Evolutionary conservation across 2,329 filamentous ascomycete species (phyloP), one percentile per base, ranked within the genome.

Genomic region (Aspergillus sp.): DNA sequence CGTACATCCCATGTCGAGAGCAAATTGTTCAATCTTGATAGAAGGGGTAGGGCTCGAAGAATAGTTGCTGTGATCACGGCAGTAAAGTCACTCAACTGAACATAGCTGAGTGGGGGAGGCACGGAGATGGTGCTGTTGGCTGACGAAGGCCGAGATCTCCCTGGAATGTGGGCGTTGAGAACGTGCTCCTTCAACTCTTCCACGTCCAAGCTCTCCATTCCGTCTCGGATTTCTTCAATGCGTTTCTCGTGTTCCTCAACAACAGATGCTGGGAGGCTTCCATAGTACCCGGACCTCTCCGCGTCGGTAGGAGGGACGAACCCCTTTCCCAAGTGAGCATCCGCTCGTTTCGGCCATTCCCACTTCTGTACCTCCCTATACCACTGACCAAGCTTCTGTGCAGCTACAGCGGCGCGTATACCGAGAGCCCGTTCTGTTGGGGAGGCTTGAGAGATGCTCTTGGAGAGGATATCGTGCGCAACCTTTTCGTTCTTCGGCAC

Each of bases 61-160:
- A 97, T 91, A 38, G 94, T 96, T 30, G 93, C 91, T 1, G 95
- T 97, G 60, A 98, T 86, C 51, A 98, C 85, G 25, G 94, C 92
- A 8, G 92, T 93, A 70, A 97, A 87, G 75, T 98, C 95, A 69
- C 95, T 93, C 82, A 98, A 87, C 63, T 85, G 88, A 64, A 85
- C 86, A 76, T 91, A 91, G 47, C 81, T 77, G 59, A 77, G 72
- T 57, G 75, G 71, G 47, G 74, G 71, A 59, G 72, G 74, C 72
- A 73, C 77, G 53, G 81, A 83, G 17, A 78, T 74, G 47, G 79
- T 72, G 64, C 78, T 74, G 71, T 80, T 69, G 68, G 80, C 68
- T 72, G 81, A 72, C 73, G 77, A 69, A 75, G 86, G 80, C 74
- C 85, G 81, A 60, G 85, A 88, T 67, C 81, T 81, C 7, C 84